These are phyloP conservation scores for Cercospora beticola DNA, from an alignment of 2,329 filamentous ascomycete genomes.

Conservation along the genomic window DNA sequence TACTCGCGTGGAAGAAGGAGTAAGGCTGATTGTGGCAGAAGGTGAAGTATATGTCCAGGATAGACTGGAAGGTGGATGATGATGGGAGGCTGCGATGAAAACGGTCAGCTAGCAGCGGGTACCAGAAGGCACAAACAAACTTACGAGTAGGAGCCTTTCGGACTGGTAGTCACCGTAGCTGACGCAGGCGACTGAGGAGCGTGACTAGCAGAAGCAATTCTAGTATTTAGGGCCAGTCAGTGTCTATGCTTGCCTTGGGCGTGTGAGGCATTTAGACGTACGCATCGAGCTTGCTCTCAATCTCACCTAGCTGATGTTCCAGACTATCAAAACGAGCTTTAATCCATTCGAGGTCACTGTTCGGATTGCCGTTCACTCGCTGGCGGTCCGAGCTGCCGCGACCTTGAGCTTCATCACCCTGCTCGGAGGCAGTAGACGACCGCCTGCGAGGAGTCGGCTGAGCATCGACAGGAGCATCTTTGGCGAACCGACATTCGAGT, in stretches of 20 bases:
- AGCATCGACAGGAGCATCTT: neutral
- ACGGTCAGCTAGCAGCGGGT: too few species aligned
- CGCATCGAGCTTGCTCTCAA: neutral
- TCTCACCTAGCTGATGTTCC: neutral
- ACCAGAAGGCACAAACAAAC: neutral
- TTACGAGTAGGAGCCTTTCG: neutral
- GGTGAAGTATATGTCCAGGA: conserved; percentile 1
- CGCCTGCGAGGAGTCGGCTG: neutral
- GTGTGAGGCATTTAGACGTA: neutral
- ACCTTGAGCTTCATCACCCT: neutral
- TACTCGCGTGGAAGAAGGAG: conserved; percentile 4
- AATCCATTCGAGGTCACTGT: neutral
- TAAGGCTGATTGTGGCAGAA: conserved; percentile 6
- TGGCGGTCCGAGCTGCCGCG: neutral
- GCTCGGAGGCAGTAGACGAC: neutral
- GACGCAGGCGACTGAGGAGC: neutral
- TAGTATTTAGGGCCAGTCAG: neutral
- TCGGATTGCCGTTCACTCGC: neutral
- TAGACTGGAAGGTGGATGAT: neutral
- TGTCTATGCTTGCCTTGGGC: neutral
- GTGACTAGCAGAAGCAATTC: neutral
- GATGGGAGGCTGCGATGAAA: neutral
- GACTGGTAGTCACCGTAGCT: neutral
- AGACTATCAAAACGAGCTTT: neutral
- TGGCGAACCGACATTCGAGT: neutral